A percentile compares a stretch with the other conserved stretches of the same genome.
Evolutionary conservation across 768 basidiomycete species (phyloP).

Genomic region (Glaciozyma antarctica): DNA sequence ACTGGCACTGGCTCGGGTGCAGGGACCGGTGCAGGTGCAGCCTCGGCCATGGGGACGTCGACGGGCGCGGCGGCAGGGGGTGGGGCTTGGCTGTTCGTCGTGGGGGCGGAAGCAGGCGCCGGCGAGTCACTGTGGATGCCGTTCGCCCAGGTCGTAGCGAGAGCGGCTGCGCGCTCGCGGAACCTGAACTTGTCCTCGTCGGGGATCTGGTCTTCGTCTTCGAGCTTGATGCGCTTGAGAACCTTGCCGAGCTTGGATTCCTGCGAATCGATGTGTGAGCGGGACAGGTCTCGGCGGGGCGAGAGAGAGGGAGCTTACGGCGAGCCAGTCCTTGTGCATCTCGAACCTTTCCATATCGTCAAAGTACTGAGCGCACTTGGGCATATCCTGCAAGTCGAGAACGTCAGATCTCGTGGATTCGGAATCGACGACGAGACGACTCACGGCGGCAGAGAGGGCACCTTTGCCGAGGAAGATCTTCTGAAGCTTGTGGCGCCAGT

Average conservation of each 20-base stretch:
- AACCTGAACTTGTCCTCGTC: slow-evolving; percentile 41
- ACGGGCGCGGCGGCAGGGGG: background rate
- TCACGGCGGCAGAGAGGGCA: slow-evolving; percentile 14
- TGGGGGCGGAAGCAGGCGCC: no score
- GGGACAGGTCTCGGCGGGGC: background rate
- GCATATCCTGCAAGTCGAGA: slow-evolving; percentile 23
- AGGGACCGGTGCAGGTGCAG: background rate
- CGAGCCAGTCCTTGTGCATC: slow-evolving; percentile 33
- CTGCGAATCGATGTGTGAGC: slow-evolving; percentile 38
- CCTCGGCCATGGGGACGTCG: background rate
- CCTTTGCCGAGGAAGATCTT: slow-evolving; percentile 46
- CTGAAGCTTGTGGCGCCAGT: slow-evolving; percentile 87
- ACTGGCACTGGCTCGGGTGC: background rate
- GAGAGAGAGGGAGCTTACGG: slow-evolving; percentile 14
- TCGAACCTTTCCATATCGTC: slow-evolving; percentile 34
- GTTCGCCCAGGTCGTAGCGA: slow-evolving; percentile 37
- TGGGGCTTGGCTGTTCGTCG: background rate
- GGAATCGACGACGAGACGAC: background rate
- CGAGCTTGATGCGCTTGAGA: slow-evolving; percentile 67
- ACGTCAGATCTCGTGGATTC: background rate
- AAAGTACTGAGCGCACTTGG: slow-evolving; percentile 33
- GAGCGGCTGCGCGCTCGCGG: slow-evolving; percentile 38
- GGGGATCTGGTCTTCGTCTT: slow-evolving; percentile 38
- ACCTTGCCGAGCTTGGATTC: slow-evolving; percentile 78
- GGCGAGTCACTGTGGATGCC: slow-evolving; percentile 4